Conservation (phyloP, 2,329 filamentous ascomycete species). For the Fusarium lyarnte region DNA sequence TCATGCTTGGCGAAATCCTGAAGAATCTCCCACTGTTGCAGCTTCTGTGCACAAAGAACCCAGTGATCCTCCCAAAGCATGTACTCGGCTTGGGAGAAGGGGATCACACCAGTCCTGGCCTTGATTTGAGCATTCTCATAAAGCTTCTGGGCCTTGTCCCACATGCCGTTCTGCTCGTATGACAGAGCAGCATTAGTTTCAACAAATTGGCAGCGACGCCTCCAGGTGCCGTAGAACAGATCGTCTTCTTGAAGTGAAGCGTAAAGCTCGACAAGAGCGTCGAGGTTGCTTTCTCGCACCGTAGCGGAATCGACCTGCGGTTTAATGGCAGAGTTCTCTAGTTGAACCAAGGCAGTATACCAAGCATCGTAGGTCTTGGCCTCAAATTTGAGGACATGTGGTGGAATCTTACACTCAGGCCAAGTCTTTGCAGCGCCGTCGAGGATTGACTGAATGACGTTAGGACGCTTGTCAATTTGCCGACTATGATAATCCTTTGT, state of each 20-base stretch:
- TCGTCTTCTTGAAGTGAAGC: conserved; percentile 92
- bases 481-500: conserved; percentile 96
- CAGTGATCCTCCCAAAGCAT: conserved; percentile 99
- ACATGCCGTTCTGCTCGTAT: conserved; percentile 98
- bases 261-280: conserved; percentile 95
- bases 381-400: conserved; percentile 94
- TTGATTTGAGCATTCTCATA: conserved; percentile 98
- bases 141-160: conserved; percentile 97
- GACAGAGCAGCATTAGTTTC: conserved; percentile 97
- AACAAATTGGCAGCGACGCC: conserved; percentile 92
- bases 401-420: conserved; percentile 90
- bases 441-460: conserved; percentile 91
- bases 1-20: conserved; percentile 99
- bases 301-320: conserved; percentile 85
- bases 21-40: conserved; percentile 98
- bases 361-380: conserved; percentile 95
- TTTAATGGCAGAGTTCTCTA: conserved; percentile 88
- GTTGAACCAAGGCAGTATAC: conserved; percentile 92
- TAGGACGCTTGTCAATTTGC: conserved; percentile 93
- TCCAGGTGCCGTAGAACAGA: conserved; percentile 97
- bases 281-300: conserved; percentile 92
- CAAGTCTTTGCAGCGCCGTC: conserved; percentile 86
- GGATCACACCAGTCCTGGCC: conserved; percentile 92
- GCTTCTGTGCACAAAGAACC: conserved; percentile 95
- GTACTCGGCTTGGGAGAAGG: conserved; percentile 96